Evolutionary conservation across 768 basidiomycete genomes (phyloP), one percentile per base, ranked within the genome.

Genomic region (Dendrothele bispora): DNA sequence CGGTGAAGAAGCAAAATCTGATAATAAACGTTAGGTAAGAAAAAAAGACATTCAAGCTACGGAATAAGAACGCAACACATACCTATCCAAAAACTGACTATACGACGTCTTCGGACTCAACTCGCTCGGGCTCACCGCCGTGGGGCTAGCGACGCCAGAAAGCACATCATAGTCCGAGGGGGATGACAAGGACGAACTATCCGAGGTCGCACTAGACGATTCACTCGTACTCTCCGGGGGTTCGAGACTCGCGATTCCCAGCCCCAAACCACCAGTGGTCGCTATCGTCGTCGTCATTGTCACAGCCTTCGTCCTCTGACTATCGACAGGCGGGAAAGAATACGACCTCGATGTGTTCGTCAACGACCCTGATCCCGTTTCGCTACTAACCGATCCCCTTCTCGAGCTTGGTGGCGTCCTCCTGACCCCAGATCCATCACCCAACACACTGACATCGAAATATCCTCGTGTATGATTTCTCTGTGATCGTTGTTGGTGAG

Each of bases 1-100:
- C 88, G 2, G 88, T 90, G 65, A 79, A 91, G 67, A 90, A 91
- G 69, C 88, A 91, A 64, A 86, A 90, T 56, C 88, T 91, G 45
- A 11, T 21, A 3, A 20, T 21, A 47, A 34, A 10, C 18, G 35
- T 21, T 41, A 48, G 39, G 2, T 42, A 25, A 15, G 46, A 34
- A 53, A 18, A 5, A 34, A 15, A 43, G 5, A 7, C 29, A 34
- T 40, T 66, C 35, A 60, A 46, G 36, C 43, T 28, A 40, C 36
- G n/a, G 41, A 50, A 47, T 24, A 57, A 51, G 49, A 44, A 32
- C 20, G 38, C 48, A 43, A 40, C 35, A 39, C 81, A 38, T 55
- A 87, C 87, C 72, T 81, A 64, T 80, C 79, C 49, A 90, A 61
- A 50, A 90, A 81, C 49, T 79, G 74, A 50, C 70, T 73, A 59